Evolutionary conservation across 768 basidiomycete genomes (phyloP).

Genomic region (Flagelloscypha sp.): DNA sequence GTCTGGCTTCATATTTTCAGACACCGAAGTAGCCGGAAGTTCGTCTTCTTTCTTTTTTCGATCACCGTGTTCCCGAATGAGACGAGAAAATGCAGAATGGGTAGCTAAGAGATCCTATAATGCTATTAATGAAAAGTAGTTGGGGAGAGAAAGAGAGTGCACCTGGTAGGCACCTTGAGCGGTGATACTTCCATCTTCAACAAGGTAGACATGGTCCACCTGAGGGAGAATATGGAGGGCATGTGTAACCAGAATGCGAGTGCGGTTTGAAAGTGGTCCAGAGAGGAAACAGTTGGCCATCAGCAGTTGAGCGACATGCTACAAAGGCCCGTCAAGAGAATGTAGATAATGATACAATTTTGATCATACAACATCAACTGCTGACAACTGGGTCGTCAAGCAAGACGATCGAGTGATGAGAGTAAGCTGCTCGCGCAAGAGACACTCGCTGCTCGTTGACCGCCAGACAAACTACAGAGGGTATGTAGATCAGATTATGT

Average conservation of each 20-base stretch:
- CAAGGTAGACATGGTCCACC: slow-evolving; percentile 55
- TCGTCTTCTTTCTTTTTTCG: slow-evolving; percentile 20
- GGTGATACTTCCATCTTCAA: slow-evolving; percentile 48
- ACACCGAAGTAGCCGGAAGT: slow-evolving; percentile 3
- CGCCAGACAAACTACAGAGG: neutral
- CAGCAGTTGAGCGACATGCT: slow-evolving; percentile 63
- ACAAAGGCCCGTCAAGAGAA: too few relatives aligned
- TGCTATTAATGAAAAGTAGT: slow-evolving; percentile 2
- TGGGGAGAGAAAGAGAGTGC: neutral
- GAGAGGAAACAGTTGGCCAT: slow-evolving; percentile 51
- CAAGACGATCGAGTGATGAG: slow-evolving; percentile 62
- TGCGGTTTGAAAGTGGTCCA: slow-evolving; percentile 45
- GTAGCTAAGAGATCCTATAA: slow-evolving; percentile 36
- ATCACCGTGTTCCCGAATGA: slow-evolving; percentile 50
- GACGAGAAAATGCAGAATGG: slow-evolving; percentile 34
- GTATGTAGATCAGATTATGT: neutral
- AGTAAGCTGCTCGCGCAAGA: slow-evolving; percentile 71
- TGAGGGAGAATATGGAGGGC: slow-evolving; percentile 50
- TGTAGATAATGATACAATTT: too few relatives aligned
- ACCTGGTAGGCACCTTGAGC: slow-evolving; percentile 58
- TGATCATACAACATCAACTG: slow-evolving; percentile 73
- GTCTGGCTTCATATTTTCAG: slow-evolving; percentile 6
- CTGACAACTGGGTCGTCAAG: slow-evolving; percentile 78
- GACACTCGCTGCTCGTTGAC: slow-evolving; percentile 48
- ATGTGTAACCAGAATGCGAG: slow-evolving; percentile 57